A percentile compares a stretch with the other conserved stretches of the same genome.
Conservation (phyloP, 2,329 filamentous ascomycete genomes). For the Cytospora mali region DNA sequence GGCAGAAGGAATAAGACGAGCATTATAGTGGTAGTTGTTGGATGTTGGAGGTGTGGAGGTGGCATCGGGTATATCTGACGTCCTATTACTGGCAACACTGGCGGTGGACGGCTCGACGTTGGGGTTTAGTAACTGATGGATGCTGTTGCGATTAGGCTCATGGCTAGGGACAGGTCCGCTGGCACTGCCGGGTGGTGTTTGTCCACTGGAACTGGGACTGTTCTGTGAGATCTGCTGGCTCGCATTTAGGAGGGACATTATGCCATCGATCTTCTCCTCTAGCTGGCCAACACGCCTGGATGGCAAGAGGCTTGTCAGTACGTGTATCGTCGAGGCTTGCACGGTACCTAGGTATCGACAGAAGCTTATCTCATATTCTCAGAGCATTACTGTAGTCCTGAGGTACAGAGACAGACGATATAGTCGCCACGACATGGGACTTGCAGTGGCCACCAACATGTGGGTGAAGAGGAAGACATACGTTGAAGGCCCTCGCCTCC, state of each 20-base stretch:
- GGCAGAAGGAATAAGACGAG: constrained; percentile 13
- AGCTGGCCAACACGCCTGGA: constrained; percentile 42
- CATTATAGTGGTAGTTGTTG: constrained; percentile 10
- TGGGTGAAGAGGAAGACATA: constrained; percentile 26
- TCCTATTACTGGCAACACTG: neutral
- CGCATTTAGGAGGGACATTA: constrained; percentile 42
- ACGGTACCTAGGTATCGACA: neutral
- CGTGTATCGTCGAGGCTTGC: neutral
- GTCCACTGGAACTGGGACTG: constrained; percentile 27
- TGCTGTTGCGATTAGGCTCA: constrained; percentile 23
- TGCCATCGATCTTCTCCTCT: constrained; percentile 45
- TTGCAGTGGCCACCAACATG: neutral
- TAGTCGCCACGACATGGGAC: neutral
- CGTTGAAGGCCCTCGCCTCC: constrained; percentile 43
- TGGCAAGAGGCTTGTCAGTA: constrained; percentile 1
- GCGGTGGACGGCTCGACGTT: constrained; percentile 10
- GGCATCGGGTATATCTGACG: constrained; percentile 10
- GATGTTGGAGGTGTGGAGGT: constrained; percentile 17
- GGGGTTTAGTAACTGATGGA: constrained; percentile 26
- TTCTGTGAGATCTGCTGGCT: constrained; percentile 34
- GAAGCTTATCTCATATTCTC: neutral
- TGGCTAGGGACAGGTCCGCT: constrained; percentile 4
- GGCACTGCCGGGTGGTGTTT: constrained; percentile 23
- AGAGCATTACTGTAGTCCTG: neutral
- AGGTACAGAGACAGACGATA: neutral